These are phyloP conservation scores for Colletotrichum nymphaeae DNA, from an alignment of 2,329 filamentous ascomycete genomes.

Conservation along the genomic window DNA sequence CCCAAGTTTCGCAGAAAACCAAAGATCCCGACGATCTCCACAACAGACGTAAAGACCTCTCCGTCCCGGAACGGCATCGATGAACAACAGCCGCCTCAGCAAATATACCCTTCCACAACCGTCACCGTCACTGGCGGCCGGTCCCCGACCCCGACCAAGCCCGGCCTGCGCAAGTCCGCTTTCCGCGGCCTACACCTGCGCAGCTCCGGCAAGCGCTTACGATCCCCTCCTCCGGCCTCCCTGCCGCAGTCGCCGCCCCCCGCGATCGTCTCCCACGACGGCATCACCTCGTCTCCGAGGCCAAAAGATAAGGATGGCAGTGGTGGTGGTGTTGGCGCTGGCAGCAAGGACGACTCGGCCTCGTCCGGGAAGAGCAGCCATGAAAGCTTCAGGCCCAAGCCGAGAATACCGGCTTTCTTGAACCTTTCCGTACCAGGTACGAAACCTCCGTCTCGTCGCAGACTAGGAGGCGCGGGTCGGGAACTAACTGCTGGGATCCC, in stretches of 20 bases:
- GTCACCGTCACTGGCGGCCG: constrained; percentile 27
- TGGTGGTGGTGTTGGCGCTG: constrained; percentile 12
- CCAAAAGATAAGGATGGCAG: constrained; percentile 13
- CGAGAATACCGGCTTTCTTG: constrained; percentile 53
- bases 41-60: constrained; percentile 45
- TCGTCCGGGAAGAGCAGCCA: constrained; percentile 13
- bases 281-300: constrained; percentile 39
- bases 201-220: constrained; percentile 59
- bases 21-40: constrained; percentile 56
- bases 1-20: constrained; percentile 56
- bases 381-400: constrained; percentile 20
- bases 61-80: constrained; percentile 37
- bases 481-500: constrained; percentile 20
- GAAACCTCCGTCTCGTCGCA: constrained; percentile 26
- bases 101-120: constrained; percentile 38
- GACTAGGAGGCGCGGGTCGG: constrained; percentile 18
- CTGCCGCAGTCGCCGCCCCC: constrained; percentile 36
- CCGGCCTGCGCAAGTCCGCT: constrained; percentile 48
- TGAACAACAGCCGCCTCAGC: constrained; percentile 38
- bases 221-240: constrained; percentile 50
- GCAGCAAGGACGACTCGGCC: constrained; percentile 2
- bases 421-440: constrained; percentile 50
- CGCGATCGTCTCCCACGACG: constrained; percentile 51
- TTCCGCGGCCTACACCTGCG: constrained; percentile 59
- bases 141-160: constrained; percentile 35